Evolutionary conservation across 805 yeast species (phyloP).

Genomic region (Kodamaea kakaduensis): DNA sequence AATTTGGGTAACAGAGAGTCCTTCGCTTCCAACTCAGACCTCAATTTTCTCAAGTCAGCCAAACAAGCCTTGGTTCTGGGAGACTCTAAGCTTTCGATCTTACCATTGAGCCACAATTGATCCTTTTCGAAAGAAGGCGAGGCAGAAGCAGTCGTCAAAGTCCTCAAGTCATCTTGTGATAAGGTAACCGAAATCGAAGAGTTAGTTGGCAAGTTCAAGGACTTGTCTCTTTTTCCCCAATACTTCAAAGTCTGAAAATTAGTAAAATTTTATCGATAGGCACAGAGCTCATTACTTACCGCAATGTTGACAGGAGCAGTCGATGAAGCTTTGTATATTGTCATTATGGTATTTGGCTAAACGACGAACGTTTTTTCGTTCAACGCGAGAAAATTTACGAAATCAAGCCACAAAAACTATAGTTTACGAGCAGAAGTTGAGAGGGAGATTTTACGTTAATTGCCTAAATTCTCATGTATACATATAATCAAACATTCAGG

Average conservation of each 20-base stretch:
- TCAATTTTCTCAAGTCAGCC: constrained; percentile 63
- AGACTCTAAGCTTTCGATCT: constrained; percentile 63
- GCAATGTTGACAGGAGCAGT: constrained; percentile 99
- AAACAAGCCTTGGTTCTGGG: constrained; percentile 70
- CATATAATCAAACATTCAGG: constrained; percentile 2
- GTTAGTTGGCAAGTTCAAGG: constrained; percentile 90
- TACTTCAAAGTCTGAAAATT: constrained; percentile 73
- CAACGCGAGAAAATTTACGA: too few species aligned
- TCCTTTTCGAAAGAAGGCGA: constrained; percentile 55
- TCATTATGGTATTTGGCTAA: too few species aligned
- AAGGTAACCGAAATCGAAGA: constrained; percentile 93
- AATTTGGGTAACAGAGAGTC: constrained; percentile 57
- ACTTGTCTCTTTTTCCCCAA: constrained; percentile 96
- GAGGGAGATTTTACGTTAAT: too few species aligned
- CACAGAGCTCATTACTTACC: constrained; percentile 7
- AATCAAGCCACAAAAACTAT: too few species aligned
- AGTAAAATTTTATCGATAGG: constrained; percentile 4
- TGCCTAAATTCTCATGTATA: neutral
- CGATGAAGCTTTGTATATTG: constrained; percentile 67
- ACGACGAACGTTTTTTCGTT: constrained; percentile 4
- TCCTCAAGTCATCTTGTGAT: constrained; percentile 84
- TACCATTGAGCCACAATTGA: constrained; percentile 82
- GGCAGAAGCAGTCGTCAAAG: constrained; percentile 85
- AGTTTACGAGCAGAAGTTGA: too few species aligned
- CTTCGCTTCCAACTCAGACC: constrained; percentile 56